Base-by-base conservation (phyloP, 768 basidiomycete species). In the Zangia roseola region DNA sequence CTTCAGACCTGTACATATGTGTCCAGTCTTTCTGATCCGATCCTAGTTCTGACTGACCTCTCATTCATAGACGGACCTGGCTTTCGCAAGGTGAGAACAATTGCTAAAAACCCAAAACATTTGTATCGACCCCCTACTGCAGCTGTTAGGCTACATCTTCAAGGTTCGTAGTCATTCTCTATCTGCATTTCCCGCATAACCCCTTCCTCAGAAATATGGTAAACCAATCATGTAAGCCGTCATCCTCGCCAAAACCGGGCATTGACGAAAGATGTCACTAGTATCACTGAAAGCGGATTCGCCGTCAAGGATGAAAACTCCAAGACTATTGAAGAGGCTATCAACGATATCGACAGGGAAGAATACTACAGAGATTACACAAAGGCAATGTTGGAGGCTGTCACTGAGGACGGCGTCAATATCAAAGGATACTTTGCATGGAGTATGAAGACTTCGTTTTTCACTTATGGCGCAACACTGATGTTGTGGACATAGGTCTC, bases 231-330 rank as follows among this genome's bases (percentile, higher is more conserved):
- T 79, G 82, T 81, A 49, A 43, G 79, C 21, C 12, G 39, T 7
- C 21, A 16, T 4, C 14, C 8, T 24, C 16, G 13, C 14, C 23
- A 26, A 13, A 17, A 8, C 39, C 10, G 14, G 48, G 19, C 34
- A 16, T 30, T 51, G 23, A 59, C 20, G 12, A 12, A 17, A 36
- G 42, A 34, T 6, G 33, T 9, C 7, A 2, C 17, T 47, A 86
- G 83, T 56, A 81, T 86, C 14, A 88, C 85, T 4, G 84, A 88
- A 68, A 89, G 87, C 57, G 86, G 86, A 0, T 88, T 87, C 58
- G 78, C 85, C 8, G 84, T 86, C 43, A 85, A 84, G 63, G 74
- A 78, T 49, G 86, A 88, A 64, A 76, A 73, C 60, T 63, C 62
- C 37, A 72, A 78, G 69, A 69, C 83, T 2, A 54, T 80, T 10